A percentile compares a stretch with the other conserved stretches of the same genome.
These are phyloP conservation scores for Colletotrichum kahawae DNA, from an alignment of 2,329 filamentous ascomycete genomes.

Conservation along the genomic window DNA sequence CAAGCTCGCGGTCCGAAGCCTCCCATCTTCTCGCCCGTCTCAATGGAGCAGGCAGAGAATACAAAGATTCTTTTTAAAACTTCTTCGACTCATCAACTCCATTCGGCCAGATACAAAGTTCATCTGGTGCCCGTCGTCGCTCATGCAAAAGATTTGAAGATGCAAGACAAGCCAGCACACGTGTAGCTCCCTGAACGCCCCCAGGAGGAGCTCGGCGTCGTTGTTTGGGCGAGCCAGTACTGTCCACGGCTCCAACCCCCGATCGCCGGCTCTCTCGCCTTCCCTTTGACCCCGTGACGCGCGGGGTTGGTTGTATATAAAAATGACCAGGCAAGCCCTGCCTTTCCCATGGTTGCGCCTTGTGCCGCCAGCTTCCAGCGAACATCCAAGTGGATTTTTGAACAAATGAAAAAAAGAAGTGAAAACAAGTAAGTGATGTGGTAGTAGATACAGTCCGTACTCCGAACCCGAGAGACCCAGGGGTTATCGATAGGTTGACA, in stretches of 20 bases:
- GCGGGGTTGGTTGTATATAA: conserved; percentile 1
- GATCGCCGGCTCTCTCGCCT: conserved; percentile 3
- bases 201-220: conserved; percentile 1
- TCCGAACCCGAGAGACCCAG: conserved; percentile 8
- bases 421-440: neutral
- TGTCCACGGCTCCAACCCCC: neutral
- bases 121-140: conserved; percentile 20
- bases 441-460: conserved; percentile 20
- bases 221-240: neutral
- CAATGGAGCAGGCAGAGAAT: neutral
- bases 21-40: neutral
- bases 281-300: neutral
- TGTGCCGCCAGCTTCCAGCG: neutral
- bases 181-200: conserved; percentile 21
- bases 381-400: conserved; percentile 5
- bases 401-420: neutral
- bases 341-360: conserved; percentile 18
- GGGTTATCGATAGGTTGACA: conserved; percentile 13
- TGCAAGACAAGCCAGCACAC: conserved; percentile 15
- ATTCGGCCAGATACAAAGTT: conserved; percentile 12
- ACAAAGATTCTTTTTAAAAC: neutral
- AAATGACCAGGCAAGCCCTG: conserved; percentile 18
- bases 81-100: conserved; percentile 18
- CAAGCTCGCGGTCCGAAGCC: conserved; percentile 6
- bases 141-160: conserved; percentile 23